phyloP scores from a whole-genome alignment of 306 rosid genomes.

The Cucumis sativus region Cucumber_9930_V3 NC_026659.2:5285501-5286000 shows the following conservation, averaged over 20 bases:
- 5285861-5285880: conserved; percentile 26
- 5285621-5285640: background rate
- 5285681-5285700: background rate
- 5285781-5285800: background rate
- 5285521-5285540: conserved; percentile 17
- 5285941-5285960: background rate
- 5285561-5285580: conserved; percentile 29
- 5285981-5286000: conserved; percentile 37
- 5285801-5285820: conserved; percentile 23
- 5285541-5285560: conserved; percentile 32
- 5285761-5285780: conserved; percentile 4
- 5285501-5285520: conserved; percentile 19
- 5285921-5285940: background rate
- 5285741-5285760: background rate
- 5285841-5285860: conserved; percentile 28
- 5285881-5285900: conserved; percentile 17
- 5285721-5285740: background rate
- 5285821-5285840: conserved; percentile 28
- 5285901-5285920: background rate
- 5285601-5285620: background rate
- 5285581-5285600: background rate
- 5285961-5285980: conserved; percentile 7
- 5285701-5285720: background rate
- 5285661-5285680: background rate
- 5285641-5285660: background rate